Conservation (phyloP, 1,284 basidiomycete species). For the Apiotrichum montevideense region DNA sequence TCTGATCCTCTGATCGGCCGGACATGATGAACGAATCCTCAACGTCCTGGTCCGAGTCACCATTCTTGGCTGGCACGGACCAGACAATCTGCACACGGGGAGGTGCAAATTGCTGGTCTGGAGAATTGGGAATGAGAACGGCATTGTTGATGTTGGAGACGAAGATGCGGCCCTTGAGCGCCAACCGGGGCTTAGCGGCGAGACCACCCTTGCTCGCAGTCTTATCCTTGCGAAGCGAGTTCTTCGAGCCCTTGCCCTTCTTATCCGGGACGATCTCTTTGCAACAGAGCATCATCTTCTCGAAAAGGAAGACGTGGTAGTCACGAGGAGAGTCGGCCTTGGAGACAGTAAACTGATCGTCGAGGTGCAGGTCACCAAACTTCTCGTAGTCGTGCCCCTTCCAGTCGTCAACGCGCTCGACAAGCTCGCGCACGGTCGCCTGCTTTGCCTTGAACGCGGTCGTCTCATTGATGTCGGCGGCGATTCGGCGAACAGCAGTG, state of each 20-base stretch:
- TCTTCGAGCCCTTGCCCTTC: constrained; percentile 40
- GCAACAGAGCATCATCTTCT: constrained; percentile 98
- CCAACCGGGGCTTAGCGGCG: constrained; percentile 66
- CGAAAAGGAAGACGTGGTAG: constrained; percentile 97
- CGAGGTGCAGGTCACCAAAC: constrained; percentile 87
- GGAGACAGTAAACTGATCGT: constrained; percentile 92
- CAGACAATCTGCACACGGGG: constrained; percentile 36
- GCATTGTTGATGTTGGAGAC: constrained; percentile 79
- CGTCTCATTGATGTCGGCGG: constrained; percentile 93
- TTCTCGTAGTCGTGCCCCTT: constrained; percentile 93
- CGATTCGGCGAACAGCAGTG: constrained; percentile 82
- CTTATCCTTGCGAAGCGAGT: constrained; percentile 44
- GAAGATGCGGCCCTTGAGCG: constrained; percentile 95
- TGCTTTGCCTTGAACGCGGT: constrained; percentile 67
- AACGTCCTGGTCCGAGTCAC: constrained; percentile 24
- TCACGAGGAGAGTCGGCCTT: constrained; percentile 96
- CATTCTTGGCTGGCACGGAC: constrained; percentile 47
- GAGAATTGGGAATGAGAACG: constrained; percentile 47
- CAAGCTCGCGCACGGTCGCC: constrained; percentile 79
- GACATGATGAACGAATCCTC: constrained; percentile 89
- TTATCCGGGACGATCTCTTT: constrained; percentile 60
- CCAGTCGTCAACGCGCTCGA: constrained; percentile 92
- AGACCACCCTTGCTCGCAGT: constrained; percentile 52
- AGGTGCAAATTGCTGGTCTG: constrained; percentile 40
- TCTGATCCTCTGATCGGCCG: constrained; percentile 86